Evolutionary conservation across 202 grass and related monocot genomes (phyloP).

Genomic region (Carex arenaria): DNA sequence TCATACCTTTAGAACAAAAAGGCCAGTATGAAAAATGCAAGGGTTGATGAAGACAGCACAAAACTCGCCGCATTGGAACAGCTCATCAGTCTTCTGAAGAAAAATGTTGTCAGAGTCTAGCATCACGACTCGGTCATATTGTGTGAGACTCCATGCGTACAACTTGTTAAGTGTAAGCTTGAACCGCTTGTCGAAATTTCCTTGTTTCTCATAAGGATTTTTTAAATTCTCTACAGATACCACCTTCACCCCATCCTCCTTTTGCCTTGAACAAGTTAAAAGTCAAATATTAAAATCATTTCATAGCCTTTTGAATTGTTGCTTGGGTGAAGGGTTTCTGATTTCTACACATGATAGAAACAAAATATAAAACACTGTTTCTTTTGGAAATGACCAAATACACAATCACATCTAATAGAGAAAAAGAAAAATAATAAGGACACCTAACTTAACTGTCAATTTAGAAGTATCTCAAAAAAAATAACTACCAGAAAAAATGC

Average conservation of each 20-base stretch:
- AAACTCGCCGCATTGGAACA: conserved; percentile 81
- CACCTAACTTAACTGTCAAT: not conserved
- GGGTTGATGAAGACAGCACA: conserved; percentile 92
- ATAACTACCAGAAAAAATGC: not conserved
- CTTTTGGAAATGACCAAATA: not conserved
- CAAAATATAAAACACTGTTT: not conserved
- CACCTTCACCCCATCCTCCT: conserved; percentile 82
- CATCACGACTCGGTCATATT: conserved; percentile 78
- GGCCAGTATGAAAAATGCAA: conserved; percentile 89
- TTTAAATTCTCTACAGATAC: conserved; percentile 76
- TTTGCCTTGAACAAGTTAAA: conserved; percentile 47
- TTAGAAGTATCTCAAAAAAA: not conserved
- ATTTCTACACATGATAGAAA: not conserved
- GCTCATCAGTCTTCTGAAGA: conserved; percentile 79
- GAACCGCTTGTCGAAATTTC: conserved; percentile 77
- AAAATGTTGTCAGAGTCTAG: conserved; percentile 90
- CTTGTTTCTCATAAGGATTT: conserved; percentile 83
- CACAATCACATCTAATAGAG: not conserved
- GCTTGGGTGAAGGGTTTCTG: not conserved
- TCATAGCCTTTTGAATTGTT: not conserved
- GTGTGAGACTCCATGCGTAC: conserved; percentile 74
- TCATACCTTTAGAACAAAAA: conserved; percentile 78
- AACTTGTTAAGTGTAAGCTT: conserved; percentile 91
- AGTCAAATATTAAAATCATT: conserved; percentile 15
- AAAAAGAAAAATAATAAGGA: not conserved